These are phyloP conservation scores for Stramenopiles sp. DNA, from an alignment of 352 stramenopile genomes.

Conservation along the genomic window DNA sequence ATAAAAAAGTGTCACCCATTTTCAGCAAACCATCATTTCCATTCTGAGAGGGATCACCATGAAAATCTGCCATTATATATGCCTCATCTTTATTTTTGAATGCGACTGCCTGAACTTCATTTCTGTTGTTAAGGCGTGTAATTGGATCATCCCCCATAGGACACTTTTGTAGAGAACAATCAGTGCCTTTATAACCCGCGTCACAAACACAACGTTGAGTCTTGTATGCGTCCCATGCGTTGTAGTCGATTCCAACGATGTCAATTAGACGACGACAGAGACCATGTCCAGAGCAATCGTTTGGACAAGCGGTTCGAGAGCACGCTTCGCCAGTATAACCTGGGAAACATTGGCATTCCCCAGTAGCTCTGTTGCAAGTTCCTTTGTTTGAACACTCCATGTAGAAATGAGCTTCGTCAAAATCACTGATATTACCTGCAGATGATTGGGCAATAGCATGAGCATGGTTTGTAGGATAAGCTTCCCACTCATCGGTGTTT, in stretches of 20 bases:
- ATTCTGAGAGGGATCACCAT: too few species aligned
- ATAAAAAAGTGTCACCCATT: too few species aligned
- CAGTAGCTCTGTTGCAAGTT: conserved; percentile 34
- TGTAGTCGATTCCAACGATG: conserved; percentile 18
- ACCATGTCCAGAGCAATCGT: conserved; percentile 35
- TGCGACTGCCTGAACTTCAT: too few species aligned
- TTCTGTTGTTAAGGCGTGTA: conserved; percentile 13
- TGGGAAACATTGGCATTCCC: conserved; percentile 40
- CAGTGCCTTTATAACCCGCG: conserved; percentile 35
- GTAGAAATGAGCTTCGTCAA: conserved; percentile 18
- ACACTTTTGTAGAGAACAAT: conserved; percentile 36
- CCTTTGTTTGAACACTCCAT: conserved; percentile 40
- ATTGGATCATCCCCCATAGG: conserved; percentile 25
- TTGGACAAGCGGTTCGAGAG: conserved; percentile 36
- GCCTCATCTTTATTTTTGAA: too few species aligned
- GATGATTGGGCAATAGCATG: background rate
- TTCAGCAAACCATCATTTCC: too few species aligned
- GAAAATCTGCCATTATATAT: too few species aligned
- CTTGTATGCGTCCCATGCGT: conserved; percentile 12
- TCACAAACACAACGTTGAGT: conserved; percentile 22
- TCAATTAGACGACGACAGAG: conserved; percentile 30
- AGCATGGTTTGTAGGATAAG: conserved; percentile 4
- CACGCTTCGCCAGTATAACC: conserved; percentile 51
- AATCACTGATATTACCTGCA: conserved; percentile 1
- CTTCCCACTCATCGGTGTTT: background rate